Base-by-base conservation (phyloP, 106 monocot genomes). In the Agapanthus africanus region DNA sequence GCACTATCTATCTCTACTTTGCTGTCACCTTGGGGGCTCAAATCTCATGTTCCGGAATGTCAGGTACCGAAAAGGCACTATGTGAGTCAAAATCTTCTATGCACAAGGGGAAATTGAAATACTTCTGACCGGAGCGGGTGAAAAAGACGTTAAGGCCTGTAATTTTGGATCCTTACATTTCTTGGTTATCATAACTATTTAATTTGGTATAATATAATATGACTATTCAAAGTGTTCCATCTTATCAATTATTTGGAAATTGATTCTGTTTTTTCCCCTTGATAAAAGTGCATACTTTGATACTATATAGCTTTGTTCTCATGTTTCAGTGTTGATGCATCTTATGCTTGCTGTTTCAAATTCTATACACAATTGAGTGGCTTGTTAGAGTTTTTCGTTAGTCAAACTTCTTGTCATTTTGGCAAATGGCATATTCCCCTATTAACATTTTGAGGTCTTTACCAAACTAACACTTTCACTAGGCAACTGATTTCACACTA, bases 1-100 rank as follows among this genome's bases (percentile, higher is more conserved):
- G 95, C 86, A 80, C 86, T 6, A 63, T 91, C 37, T 95, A 95
- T 76, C 81, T 95, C 64, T 91, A 95, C 78, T 95, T 95, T 49
- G 91, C 91, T 6, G 76, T 95, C 14, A 91, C 91, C 28, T 57
- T 95, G 33, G 85, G 88, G 54, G 38, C 73, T 6, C 15, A 57
- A 23, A 68, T 71, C 22, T 65, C 76, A 23, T 95, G 94, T 37
- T 66, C 88, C 16, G 83, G 81, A 9, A 28, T 88, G 67, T 52
- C 79, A 28, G 88, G 81, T 14, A 34, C 83, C 34, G 79, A 95
- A 44, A 95, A 81, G 65, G 78, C 74, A 26, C 61, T 77, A 2
- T 95, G 94, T 37, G 54, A 75, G 59, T 79, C 85, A 8, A 91
- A 86, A 68, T 81, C 77, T 50, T 26, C 85, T 9, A 4, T 66